phyloP scores from a whole-genome alignment of 1,139 yeast genomes.

The Kodamaea derodonti region DNA sequence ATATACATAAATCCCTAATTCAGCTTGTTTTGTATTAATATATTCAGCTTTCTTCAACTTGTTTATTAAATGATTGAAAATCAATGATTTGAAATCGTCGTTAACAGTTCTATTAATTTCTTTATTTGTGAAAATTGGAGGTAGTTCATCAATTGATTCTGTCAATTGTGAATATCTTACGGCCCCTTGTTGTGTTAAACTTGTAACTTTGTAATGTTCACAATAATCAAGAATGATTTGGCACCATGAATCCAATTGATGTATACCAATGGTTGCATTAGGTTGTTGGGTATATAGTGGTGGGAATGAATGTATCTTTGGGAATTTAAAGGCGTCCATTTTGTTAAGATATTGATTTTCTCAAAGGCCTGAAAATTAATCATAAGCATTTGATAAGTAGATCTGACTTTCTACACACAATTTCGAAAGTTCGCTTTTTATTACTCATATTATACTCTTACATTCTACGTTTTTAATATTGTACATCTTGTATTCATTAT shows the following conservation, averaged over 20 bases:
- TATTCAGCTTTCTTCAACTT: constrained; percentile 52
- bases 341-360: too few relatives aligned
- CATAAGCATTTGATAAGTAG: too few relatives aligned
- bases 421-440: too few relatives aligned
- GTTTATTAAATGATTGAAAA: constrained; percentile 56
- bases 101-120: constrained; percentile 51
- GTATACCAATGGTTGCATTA: constrained; percentile 69
- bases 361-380: too few relatives aligned
- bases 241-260: constrained; percentile 59
- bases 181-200: constrained; percentile 30
- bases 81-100: constrained; percentile 50
- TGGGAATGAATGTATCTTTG: constrained; percentile 80
- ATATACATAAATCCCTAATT: constrained; percentile 50
- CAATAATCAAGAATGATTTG: constrained; percentile 52
- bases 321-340: constrained; percentile 40
- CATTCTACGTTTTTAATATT: too few relatives aligned
- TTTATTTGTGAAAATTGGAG: constrained; percentile 46
- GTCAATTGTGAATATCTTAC: constrained; percentile 26
- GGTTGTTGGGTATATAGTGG: constrained; percentile 92
- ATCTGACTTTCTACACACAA: too few relatives aligned
- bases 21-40: constrained; percentile 40
- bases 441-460: too few relatives aligned
- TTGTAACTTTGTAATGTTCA: constrained; percentile 46
- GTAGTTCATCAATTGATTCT: constrained; percentile 18
- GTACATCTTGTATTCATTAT: constrained; percentile 7